Evolutionary conservation across 179 eudicot genomes (phyloP).

Genomic region (Vitellaria paradoxa): DNA sequence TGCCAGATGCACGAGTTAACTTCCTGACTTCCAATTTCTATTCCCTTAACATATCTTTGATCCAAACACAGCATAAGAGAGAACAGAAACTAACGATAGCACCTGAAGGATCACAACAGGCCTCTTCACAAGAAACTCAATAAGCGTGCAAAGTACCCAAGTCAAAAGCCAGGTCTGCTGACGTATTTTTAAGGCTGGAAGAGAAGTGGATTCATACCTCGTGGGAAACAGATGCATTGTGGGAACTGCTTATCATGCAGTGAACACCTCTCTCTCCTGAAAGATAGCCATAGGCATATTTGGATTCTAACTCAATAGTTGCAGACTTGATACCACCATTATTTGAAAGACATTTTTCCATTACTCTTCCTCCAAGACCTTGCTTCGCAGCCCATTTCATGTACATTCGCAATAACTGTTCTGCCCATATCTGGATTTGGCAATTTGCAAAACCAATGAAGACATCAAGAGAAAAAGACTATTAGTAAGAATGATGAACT

Average conservation of each 20-base stretch:
- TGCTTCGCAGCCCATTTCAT: slow-evolving; percentile 77
- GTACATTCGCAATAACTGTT: slow-evolving; percentile 61
- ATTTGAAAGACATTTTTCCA: slow-evolving; percentile 47
- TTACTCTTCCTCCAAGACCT: slow-evolving; percentile 61
- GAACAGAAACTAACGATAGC: background rate
- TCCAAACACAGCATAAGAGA: too few relatives aligned
- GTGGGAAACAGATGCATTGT: slow-evolving; percentile 19
- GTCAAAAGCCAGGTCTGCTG: background rate
- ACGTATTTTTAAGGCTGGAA: background rate
- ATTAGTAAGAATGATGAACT: background rate
- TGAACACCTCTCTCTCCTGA: slow-evolving; percentile 86
- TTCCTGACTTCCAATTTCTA: background rate
- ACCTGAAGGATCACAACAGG: background rate
- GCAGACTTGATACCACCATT: slow-evolving; percentile 63
- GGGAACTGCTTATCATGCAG: slow-evolving; percentile 44
- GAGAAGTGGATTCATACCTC: slow-evolving; percentile 36
- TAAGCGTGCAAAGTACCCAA: background rate
- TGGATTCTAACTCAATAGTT: slow-evolving; percentile 71
- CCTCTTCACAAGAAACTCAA: background rate
- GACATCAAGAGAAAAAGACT: background rate
- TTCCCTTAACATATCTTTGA: too few relatives aligned
- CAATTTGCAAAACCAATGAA: slow-evolving; percentile 15
- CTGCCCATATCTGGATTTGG: slow-evolving; percentile 68
- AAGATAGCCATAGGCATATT: slow-evolving; percentile 80
- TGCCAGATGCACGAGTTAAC: background rate